phyloP scores from a whole-genome alignment of 2,329 filamentous ascomycete genomes.

The Ophiostoma angusticollis region DNA sequence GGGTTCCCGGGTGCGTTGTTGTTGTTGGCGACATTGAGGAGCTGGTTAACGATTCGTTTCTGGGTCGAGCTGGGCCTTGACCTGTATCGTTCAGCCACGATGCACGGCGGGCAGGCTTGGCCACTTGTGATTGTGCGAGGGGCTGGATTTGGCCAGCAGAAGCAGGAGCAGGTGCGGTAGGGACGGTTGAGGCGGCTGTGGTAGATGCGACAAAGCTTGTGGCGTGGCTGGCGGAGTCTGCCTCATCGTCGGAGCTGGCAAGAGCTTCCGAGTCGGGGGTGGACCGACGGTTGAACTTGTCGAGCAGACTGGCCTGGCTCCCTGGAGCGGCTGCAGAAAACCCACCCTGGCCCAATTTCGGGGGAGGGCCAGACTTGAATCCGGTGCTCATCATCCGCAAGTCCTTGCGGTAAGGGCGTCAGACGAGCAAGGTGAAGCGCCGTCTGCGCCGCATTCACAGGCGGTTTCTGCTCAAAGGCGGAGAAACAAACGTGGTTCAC shows the following conservation, averaged over 20 bases:
- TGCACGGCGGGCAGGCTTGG: constrained; percentile 55
- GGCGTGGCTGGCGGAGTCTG: constrained; percentile 46
- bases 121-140: constrained; percentile 25
- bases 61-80: constrained; percentile 46
- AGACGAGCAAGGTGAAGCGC: not conserved
- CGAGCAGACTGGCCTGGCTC: constrained; percentile 54
- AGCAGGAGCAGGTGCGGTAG: not conserved
- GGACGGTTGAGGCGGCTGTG: not conserved
- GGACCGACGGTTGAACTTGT: constrained; percentile 69
- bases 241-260: constrained; percentile 88
- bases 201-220: not conserved
- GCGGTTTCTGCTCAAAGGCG: too few relatives aligned
- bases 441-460: constrained; percentile 10
- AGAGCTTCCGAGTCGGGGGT: constrained; percentile 91
- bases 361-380: constrained; percentile 35
- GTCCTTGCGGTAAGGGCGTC: constrained; percentile 2
- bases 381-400: constrained; percentile 36
- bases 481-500: too few relatives aligned
- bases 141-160: constrained; percentile 23
- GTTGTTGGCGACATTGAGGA: constrained; percentile 65
- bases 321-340: constrained; percentile 36
- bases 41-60: constrained; percentile 66
- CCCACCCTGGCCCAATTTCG: constrained; percentile 38
- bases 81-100: constrained; percentile 81
- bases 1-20: constrained; percentile 64